Percentiles rank a stretch among this genome's conserved stretches.
phyloP scores from a whole-genome alignment of 148 eudicot species.

The Vaccinium vitisidaea region DNA sequence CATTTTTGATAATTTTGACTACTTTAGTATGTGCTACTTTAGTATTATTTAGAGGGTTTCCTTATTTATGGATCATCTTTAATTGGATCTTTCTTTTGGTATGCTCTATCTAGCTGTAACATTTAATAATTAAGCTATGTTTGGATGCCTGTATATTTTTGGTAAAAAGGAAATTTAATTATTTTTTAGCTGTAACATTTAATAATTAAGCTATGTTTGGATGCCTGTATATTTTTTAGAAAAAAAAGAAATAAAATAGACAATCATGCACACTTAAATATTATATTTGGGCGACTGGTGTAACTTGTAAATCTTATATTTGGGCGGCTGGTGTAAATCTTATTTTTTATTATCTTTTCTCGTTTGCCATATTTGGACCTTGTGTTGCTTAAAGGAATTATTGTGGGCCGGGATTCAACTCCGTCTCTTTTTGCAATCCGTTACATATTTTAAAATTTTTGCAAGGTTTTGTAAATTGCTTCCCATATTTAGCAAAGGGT shows the following conservation, averaged over 20 bases:
- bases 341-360: neutral
- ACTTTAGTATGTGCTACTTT: neutral
- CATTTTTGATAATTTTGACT: neutral
- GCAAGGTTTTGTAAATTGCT: neutral
- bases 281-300: neutral
- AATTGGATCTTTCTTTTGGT: slow-evolving; percentile 4
- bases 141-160: neutral
- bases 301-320: neutral
- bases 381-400: neutral
- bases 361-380: neutral
- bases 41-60: slow-evolving; percentile 2
- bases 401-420: neutral
- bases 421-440: neutral
- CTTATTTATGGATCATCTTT: neutral
- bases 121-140: neutral
- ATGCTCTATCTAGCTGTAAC: neutral
- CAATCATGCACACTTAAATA: neutral
- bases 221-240: neutral
- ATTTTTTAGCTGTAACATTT: neutral
- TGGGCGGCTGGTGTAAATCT: neutral
- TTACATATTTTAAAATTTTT: neutral
- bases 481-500: neutral
- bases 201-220: neutral
- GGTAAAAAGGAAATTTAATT: neutral
- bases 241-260: neutral